Percentiles rank a stretch among this genome's conserved stretches.
Evolutionary conservation across 169 alveolate genomes (phyloP).

Genomic region (Cryptosporidium xiaoi): DNA sequence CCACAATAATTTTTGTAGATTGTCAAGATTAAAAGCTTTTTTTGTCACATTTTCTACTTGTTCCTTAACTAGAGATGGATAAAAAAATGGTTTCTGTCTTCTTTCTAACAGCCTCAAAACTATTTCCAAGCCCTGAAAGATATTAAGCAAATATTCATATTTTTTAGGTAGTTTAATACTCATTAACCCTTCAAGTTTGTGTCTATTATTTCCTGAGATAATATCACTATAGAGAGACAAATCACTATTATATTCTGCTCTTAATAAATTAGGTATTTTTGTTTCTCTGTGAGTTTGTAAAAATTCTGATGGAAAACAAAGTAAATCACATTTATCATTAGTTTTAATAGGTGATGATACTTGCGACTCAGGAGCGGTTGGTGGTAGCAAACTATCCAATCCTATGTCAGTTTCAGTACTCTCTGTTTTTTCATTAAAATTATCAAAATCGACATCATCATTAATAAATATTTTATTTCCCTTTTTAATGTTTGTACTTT

Average conservation of each 20-base stretch:
- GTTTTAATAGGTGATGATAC: slow-evolving; percentile 27
- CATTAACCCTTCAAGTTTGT: slow-evolving; percentile 8
- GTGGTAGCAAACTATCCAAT: slow-evolving; percentile 30
- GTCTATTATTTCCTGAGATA: not conserved
- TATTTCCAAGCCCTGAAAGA: slow-evolving; percentile 63
- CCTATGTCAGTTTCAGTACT: not conserved
- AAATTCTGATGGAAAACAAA: not conserved
- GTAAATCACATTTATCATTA: not conserved
- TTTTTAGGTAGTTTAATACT: slow-evolving; percentile 13
- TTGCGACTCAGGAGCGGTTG: slow-evolving; percentile 73
- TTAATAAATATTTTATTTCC: not conserved
- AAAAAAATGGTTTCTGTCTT: slow-evolving; percentile 69
- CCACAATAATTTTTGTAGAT: slow-evolving; percentile 50
- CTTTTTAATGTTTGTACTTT: not conserved
- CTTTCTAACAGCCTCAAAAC: slow-evolving; percentile 61
- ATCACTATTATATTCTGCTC: slow-evolving; percentile 3
- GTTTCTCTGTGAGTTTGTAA: not conserved
- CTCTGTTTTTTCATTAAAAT: not conserved
- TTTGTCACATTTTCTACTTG: slow-evolving; percentile 58
- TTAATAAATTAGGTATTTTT: not conserved
- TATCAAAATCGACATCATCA: not conserved
- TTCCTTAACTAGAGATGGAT: slow-evolving; percentile 43
- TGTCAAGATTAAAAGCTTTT: slow-evolving; percentile 30
- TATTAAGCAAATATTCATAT: slow-evolving; percentile 45
- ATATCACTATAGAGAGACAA: slow-evolving; percentile 4